These are phyloP conservation scores for Sophora flavescens DNA, from an alignment of 306 rosid species.

Conservation along the genomic window DNA sequence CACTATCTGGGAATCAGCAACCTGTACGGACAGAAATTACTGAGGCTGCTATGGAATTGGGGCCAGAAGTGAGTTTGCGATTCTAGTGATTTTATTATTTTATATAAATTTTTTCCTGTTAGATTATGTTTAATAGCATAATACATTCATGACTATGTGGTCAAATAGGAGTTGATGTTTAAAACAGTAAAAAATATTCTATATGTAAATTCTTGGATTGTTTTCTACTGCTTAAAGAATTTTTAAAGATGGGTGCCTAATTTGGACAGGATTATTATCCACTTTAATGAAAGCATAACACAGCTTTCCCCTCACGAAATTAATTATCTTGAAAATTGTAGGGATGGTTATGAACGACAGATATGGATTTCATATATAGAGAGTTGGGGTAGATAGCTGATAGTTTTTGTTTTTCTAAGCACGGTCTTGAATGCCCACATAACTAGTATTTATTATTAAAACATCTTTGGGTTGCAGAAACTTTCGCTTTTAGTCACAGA, in stretches of 20 bases:
- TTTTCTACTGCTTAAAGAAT: conserved; percentile 22
- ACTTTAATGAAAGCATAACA: neutral
- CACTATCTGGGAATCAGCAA: conserved; percentile 86
- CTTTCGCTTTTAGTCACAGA: conserved; percentile 79
- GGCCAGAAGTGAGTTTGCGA: conserved; percentile 72
- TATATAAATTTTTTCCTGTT: neutral
- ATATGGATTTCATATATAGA: neutral
- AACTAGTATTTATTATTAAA: neutral
- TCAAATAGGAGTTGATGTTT: conserved; percentile 4
- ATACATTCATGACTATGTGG: neutral
- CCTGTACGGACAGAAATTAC: conserved; percentile 83
- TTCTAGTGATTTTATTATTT: conserved; percentile 5
- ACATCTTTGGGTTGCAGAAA: conserved; percentile 60
- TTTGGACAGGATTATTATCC: neutral
- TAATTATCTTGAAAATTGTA: neutral
- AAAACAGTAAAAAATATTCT: conserved; percentile 15
- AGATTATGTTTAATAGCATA: neutral
- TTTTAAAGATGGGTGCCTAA: neutral
- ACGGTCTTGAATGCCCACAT: neutral
- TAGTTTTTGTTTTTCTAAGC: neutral
- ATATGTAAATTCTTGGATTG: conserved; percentile 7
- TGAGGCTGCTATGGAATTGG: conserved; percentile 92
- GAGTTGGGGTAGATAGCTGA: conserved; percentile 12
- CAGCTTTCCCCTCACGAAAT: neutral
- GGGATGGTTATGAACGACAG: neutral